Conservation (phyloP, 192 early-diverging fungal genomes). For the Coemansia sp. region DNA sequence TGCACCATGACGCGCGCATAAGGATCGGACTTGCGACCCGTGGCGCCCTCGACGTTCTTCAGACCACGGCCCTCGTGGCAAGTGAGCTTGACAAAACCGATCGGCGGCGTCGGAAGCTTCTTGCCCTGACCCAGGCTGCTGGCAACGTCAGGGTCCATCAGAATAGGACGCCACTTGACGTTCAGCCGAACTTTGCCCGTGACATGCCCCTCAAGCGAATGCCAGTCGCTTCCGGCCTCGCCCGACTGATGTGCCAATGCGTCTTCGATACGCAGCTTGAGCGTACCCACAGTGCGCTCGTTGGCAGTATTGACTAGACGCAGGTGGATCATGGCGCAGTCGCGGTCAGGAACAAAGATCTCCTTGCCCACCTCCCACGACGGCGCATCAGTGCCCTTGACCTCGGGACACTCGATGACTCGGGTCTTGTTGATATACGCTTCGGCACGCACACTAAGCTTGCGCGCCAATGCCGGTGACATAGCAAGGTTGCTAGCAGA, state of each 20-base stretch:
- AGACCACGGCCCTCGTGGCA: constrained; percentile 75
- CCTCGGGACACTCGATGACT: constrained; percentile 63
- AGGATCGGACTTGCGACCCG: constrained; percentile 86
- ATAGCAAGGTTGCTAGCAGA: constrained; percentile 68
- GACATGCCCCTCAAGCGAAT: constrained; percentile 57
- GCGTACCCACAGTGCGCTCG: constrained; percentile 38
- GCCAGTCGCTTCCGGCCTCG: constrained; percentile 67
- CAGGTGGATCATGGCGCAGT: constrained; percentile 63
- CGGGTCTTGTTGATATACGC: constrained; percentile 63
- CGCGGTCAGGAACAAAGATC: constrained; percentile 74
- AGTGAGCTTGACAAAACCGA: constrained; percentile 80
- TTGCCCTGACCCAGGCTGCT: constrained; percentile 54
- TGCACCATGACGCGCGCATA: constrained; percentile 78
- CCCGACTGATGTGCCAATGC: constrained; percentile 51
- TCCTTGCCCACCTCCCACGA: constrained; percentile 77
- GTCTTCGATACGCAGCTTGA: constrained; percentile 46
- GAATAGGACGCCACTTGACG: constrained; percentile 81
- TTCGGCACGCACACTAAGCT: constrained; percentile 61
- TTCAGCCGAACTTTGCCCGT: constrained; percentile 65
- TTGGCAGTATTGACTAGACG: constrained; percentile 61
- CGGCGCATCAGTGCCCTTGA: constrained; percentile 79
- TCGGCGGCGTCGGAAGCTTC: constrained; percentile 62
- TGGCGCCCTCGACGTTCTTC: constrained; percentile 83
- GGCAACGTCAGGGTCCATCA: constrained; percentile 69
- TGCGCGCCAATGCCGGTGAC: constrained; percentile 49